These are phyloP conservation scores for Blastocladiella britannica DNA, from an alignment of 192 early-diverging fungal species.

Conservation along the genomic window DNA sequence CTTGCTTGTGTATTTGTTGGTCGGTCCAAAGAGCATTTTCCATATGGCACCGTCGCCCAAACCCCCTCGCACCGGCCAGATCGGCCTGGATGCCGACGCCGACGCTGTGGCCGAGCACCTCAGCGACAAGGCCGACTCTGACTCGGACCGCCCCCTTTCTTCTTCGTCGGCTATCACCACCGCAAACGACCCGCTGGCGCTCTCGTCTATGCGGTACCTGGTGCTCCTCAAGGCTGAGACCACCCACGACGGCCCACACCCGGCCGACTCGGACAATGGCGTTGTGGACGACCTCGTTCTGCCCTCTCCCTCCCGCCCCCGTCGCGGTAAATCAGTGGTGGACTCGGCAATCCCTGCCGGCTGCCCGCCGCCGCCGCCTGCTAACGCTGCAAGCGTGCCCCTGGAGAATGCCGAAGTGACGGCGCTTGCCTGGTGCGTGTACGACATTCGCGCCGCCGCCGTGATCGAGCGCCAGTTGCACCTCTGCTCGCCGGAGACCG, in stretches of 20 bases:
- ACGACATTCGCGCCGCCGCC: slow-evolving; percentile 4
- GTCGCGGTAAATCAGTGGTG: neutral
- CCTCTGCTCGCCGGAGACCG: slow-evolving; percentile 10
- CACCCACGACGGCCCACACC: slow-evolving; percentile 46
- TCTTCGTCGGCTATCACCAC: no score
- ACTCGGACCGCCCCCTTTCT: no score
- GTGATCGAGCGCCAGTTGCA: slow-evolving; percentile 11
- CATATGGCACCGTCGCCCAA: no score
- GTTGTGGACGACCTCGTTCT: slow-evolving; percentile 26
- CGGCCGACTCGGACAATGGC: slow-evolving; percentile 25
- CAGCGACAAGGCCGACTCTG: no score
- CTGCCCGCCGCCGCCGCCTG: slow-evolving; percentile 1
- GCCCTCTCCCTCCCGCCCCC: neutral
- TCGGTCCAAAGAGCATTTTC: no score
- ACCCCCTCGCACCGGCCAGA: no score
- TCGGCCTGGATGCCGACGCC: no score
- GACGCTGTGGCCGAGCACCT: no score
- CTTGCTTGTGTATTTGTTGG: no score
- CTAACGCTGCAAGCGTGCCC: neutral
- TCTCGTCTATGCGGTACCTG: no score
- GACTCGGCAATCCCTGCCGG: neutral
- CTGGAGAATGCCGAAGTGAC: slow-evolving; percentile 17
- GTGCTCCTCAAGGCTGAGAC: slow-evolving; percentile 45
- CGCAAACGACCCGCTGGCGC: no score
- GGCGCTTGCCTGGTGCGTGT: slow-evolving; percentile 16